A percentile compares a stretch with the other conserved stretches of the same genome.
These are phyloP conservation scores for Chamaecyparis obtusa DNA, from an alignment of 75 land plant species.

Conservation along the genomic window DNA sequence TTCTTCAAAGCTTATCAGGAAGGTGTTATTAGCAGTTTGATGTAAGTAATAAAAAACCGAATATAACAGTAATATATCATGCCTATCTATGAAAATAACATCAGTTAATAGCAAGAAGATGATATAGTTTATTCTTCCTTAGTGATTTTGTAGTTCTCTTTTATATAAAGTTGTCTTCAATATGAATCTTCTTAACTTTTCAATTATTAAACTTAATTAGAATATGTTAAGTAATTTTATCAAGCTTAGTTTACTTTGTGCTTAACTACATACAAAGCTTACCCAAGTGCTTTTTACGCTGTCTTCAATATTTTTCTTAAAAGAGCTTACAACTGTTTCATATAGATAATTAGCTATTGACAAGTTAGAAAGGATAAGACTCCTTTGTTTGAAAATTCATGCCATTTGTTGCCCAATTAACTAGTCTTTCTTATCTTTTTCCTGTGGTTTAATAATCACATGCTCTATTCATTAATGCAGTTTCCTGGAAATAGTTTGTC, in stretches of 20 bases:
- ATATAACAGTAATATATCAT: not conserved
- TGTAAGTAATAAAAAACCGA: no score
- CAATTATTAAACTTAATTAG: not conserved
- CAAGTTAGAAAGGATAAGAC: not conserved
- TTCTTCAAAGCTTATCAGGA: no score
- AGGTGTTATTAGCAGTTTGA: no score
- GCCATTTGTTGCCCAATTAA: not conserved
- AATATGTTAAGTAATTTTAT: not conserved
- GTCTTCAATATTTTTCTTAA: not conserved
- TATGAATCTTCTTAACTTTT: not conserved
- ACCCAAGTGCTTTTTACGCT: not conserved
- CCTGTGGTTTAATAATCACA: not conserved
- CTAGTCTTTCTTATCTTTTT: not conserved
- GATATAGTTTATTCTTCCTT: not conserved
- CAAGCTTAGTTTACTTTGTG: not conserved
- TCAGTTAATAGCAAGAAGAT: no score
- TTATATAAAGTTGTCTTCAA: not conserved
- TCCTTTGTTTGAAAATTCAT: not conserved
- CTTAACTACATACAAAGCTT: not conserved
- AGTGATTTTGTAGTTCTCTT: no score
- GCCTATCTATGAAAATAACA: no score
- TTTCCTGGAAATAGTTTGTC: slow-evolving; percentile 6
- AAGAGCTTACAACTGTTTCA: not conserved
- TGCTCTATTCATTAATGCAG: not conserved
- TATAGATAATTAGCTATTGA: not conserved